phyloP scores from a whole-genome alignment of 2,329 filamentous ascomycete species.

The Aureobasidium sp. region DNA sequence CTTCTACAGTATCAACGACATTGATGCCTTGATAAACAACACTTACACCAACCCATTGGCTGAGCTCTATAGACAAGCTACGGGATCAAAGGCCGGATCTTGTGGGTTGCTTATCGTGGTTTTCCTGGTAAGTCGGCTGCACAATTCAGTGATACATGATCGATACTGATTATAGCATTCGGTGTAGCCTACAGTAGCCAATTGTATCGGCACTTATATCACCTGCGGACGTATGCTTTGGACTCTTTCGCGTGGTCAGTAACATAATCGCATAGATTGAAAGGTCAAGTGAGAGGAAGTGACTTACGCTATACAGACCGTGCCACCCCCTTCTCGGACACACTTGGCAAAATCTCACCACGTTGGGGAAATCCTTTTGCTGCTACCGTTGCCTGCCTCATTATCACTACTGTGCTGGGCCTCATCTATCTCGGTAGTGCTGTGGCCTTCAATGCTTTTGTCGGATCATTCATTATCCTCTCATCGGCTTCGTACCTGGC shows the following conservation, averaged over 20 bases:
- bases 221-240: conserved; percentile 56
- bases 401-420: conserved; percentile 49
- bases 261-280: background rate
- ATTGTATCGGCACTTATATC: conserved; percentile 50
- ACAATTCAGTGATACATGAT: background rate
- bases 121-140: conserved; percentile 25
- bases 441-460: conserved; percentile 60
- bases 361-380: conserved; percentile 46
- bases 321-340: conserved; percentile 46
- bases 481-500: conserved; percentile 52
- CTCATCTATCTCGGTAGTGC: conserved; percentile 58
- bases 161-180: background rate
- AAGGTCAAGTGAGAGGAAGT: no score
- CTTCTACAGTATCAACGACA: conserved; percentile 51
- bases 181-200: conserved; percentile 38
- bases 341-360: conserved; percentile 40
- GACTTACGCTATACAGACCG: conserved; percentile 28
- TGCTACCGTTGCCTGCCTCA: conserved; percentile 45
- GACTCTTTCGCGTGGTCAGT: conserved; percentile 47
- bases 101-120: conserved; percentile 41
- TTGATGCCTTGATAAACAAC: conserved; percentile 45
- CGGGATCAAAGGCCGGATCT: conserved; percentile 32
- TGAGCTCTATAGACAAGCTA: conserved; percentile 53
- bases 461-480: conserved; percentile 52
- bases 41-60: conserved; percentile 48